Base-by-base conservation (phyloP, 169 alveolate species). In the Eimeria necatrix region DNA sequence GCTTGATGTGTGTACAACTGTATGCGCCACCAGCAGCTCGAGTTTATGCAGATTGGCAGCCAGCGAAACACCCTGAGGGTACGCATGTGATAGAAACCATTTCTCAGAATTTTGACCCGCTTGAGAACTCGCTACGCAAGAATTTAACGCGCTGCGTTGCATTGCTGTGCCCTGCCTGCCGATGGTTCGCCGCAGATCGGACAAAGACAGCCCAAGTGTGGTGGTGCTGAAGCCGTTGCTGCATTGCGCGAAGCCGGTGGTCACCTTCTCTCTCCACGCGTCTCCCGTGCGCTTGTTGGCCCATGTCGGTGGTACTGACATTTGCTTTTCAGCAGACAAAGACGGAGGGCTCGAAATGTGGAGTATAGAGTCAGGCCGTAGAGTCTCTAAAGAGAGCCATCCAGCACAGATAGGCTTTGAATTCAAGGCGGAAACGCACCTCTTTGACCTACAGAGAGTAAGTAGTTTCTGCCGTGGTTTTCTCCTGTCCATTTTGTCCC, bases 311-410 rank as follows among this genome's bases (percentile, higher is more conserved):
- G 76, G 51, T 18, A 95, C 96, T 59, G 97, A 96, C 49, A 87
- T 97, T 14, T 97, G 98, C 89, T 91, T 97, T 49, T 91, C 97
- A 0, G 97, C 97, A 32, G 98, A 98, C 95, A 78, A 92, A 41
- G 90, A 61, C 41, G 99, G 99, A 3, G 98, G 96, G 20, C 94
- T 98, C 52, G 99, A 98, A 48, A 80, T 98, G 52, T 97, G 97
- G 96, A 97, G 97, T 70, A 96, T 96, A 22, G 95, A 94, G n/a
- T 96, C 97, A 59, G 96, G 97, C 91, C 95, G 97, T 70, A 94
- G 97, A 41, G 98, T 98, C 76, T 93, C 93, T 24, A 78, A 88
- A 5, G 94, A 88, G 12, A 61, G 49, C 64, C 86, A 51, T 32
- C 51, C 83, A 22, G 94, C 32, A 48, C 53, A 16, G 48, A 12